These are phyloP conservation scores for Marchantia paleacea DNA, from an alignment of 225 moss, liverwort and hornwort species.

Conservation along the genomic window DNA sequence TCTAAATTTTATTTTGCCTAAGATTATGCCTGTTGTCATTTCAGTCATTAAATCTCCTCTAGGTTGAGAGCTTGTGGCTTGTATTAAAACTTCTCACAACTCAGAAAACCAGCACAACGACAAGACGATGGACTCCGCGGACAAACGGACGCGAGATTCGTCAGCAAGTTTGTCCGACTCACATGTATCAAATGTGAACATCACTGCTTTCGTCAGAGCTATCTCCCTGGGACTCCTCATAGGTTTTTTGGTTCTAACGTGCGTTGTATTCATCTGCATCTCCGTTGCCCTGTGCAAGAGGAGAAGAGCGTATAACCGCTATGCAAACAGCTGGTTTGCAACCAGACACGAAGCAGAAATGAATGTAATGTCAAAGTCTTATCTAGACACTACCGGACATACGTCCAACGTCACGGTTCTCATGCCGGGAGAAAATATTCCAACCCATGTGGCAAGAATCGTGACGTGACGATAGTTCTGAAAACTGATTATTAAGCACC, in stretches of 20 bases:
- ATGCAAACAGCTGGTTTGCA: neutral
- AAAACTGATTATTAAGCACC: no score
- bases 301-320: neutral
- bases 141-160: neutral
- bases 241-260: conserved; percentile 6
- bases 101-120: no score
- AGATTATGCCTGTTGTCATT: no score
- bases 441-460: conserved; percentile 10
- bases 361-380: conserved; percentile 11
- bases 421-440: conserved; percentile 14
- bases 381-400: neutral
- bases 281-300: conserved; percentile 8
- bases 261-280: conserved; percentile 7
- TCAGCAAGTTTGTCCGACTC: neutral
- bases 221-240: conserved; percentile 2
- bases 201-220: conserved; percentile 7
- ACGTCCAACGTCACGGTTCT: conserved; percentile 10
- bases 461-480: no score
- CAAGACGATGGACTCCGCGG: neutral
- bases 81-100: no score
- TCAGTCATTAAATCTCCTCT: no score
- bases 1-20: no score
- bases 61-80: no score
- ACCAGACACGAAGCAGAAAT: neutral
- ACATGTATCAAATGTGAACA: neutral